A percentile compares a stretch with the other conserved stretches of the same genome.
Conservation (phyloP, 1,139 yeast species). For the Casaregolazyma suthepensis region DNA sequence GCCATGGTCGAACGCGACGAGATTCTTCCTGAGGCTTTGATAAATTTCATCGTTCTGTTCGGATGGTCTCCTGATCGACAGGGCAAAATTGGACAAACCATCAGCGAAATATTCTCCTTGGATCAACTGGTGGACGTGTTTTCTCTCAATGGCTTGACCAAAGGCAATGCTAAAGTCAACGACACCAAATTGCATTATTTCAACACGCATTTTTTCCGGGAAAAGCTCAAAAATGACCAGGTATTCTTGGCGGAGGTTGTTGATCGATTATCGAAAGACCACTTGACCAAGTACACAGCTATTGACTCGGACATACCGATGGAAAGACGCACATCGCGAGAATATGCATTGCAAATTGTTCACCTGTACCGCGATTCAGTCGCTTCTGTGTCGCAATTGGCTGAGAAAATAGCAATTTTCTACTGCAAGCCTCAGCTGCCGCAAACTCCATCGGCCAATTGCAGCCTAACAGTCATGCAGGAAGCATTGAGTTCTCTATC, state of each 20-base stretch:
- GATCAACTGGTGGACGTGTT: constrained; percentile 46
- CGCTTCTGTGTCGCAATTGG: constrained; percentile 20
- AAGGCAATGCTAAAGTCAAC: constrained; percentile 90
- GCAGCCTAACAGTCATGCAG: constrained; percentile 2
- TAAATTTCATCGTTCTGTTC: constrained; percentile 81
- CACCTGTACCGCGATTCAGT: constrained; percentile 17
- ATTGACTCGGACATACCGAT: constrained; percentile 17
- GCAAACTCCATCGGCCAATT: neutral
- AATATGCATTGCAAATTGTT: constrained; percentile 20
- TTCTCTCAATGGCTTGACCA: constrained; percentile 65
- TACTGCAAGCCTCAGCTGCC: constrained; percentile 7
- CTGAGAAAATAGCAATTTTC: constrained; percentile 7
- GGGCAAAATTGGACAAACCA: constrained; percentile 36
- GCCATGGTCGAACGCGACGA: constrained; percentile 51
- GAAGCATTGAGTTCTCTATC: neutral
- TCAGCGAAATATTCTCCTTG: constrained; percentile 56
- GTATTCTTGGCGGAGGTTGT: neutral
- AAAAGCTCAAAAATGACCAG: constrained; percentile 20
- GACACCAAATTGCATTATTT: constrained; percentile 66
- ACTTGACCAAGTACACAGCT: neutral
- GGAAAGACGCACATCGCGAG: constrained; percentile 9
- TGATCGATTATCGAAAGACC: neutral
- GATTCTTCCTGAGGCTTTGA: constrained; percentile 75
- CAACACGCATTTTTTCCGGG: constrained; percentile 55
- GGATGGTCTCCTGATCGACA: constrained; percentile 87